A percentile compares a stretch with the other conserved stretches of the same genome.
Conservation (phyloP, 2,329 filamentous ascomycete species). For the Alternaria dauci region DNA sequence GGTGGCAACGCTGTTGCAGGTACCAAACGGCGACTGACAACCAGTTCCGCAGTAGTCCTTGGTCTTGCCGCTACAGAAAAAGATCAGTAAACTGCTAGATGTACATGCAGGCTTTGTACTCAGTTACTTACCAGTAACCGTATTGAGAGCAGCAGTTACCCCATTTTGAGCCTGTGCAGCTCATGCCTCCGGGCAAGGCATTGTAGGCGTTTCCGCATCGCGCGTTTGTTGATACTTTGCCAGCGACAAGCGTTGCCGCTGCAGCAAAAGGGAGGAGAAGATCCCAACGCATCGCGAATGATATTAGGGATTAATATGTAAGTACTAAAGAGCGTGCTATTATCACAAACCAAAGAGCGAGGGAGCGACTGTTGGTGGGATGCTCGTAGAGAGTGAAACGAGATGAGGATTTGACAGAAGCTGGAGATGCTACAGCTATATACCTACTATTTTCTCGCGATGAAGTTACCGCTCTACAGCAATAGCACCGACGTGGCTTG, state of each 20-base stretch:
- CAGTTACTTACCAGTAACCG: background rate
- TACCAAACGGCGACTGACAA: slow-evolving; percentile 2
- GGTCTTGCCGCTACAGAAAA: background rate
- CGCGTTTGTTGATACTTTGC: slow-evolving; percentile 2
- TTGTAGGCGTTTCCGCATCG: slow-evolving; percentile 8
- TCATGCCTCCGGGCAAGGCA: background rate
- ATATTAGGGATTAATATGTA: background rate
- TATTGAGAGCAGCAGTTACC: slow-evolving; percentile 12
- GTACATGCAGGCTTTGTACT: accelerated
- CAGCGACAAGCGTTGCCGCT: background rate
- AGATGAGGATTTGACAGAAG: background rate
- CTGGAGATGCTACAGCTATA: background rate
- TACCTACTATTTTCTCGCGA: background rate
- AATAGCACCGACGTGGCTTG: background rate
- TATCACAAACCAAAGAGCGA: background rate
- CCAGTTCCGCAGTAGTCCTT: slow-evolving; percentile 8
- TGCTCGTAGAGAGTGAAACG: background rate
- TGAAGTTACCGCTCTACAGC: accelerated
- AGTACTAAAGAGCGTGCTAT: background rate
- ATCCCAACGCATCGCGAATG: background rate
- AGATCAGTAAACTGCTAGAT: no score
- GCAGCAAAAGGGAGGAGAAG: background rate
- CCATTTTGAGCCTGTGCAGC: slow-evolving; percentile 3
- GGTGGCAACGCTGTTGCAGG: background rate
- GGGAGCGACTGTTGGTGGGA: background rate